Evolutionary conservation across 257 asterid species (phyloP), one percentile per base, ranked within the genome.

Genomic region (Solanum stenotomum): DNA sequence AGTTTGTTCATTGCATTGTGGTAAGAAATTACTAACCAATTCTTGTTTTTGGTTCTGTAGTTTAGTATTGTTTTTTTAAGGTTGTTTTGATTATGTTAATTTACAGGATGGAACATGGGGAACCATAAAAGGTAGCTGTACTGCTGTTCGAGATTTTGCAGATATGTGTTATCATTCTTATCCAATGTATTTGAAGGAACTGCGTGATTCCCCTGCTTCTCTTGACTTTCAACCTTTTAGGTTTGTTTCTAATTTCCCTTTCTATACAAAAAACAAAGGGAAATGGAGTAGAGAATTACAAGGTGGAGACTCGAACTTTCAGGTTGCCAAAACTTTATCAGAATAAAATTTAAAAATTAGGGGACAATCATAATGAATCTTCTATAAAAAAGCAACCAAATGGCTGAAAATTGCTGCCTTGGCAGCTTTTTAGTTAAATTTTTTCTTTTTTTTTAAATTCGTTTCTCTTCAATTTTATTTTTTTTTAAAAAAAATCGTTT

Each of bases 61-160:
- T 61, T 65, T 40, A 70, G 52, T 22, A 40, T 63, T 23, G 13
- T 8, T 34, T 8, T 16, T 44, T 76, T 87, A 34, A 44, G 23
- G 34, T 87, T 83, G 49, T 79, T 59, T n/a, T 31, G 25, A 23
- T 78, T 79, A 40, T 27, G 67, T 79, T 31, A 9, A 89, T 42
- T 20, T 87, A 35, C 86, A 96, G 99, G 99, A 96, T 85, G 99
- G 99, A 87, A 95, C 99, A 27, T 94, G 94, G 99, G 96, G 90
- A 40, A 93, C 98, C 35, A 92, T 96, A 90, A 93, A 91, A 91
- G 98, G 98, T 76, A 93, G 98, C 90, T 96, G 98, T 87, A 96
- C 95, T 0, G 98, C 94, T 40, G 98, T 95, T 89, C 93, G 94
- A 44, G 99, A 96, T 94, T 96, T 94, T 88, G 95, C 91, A 37